Percentiles rank a stretch among this genome's conserved stretches.
Evolutionary conservation across 768 basidiomycete genomes (phyloP).

Genomic region (Suillus cothurnatus): DNA sequence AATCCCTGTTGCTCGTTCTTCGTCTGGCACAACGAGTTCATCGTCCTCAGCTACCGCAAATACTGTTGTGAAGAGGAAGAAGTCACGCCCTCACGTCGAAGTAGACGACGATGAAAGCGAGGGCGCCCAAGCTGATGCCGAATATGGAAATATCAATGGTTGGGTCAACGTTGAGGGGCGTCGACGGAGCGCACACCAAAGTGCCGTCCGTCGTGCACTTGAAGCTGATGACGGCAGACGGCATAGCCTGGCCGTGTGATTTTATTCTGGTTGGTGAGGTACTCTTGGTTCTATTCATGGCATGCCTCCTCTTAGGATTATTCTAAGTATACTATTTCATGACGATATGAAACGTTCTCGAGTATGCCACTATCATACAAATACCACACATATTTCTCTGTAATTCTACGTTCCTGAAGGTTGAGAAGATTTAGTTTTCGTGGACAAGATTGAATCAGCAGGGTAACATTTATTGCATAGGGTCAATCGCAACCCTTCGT

Average conservation of each 20-base stretch:
- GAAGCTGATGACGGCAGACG: constrained; percentile 57
- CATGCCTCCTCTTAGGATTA: constrained; percentile 32
- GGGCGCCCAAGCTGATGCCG: constrained; percentile 72
- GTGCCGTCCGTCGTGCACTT: constrained; percentile 34
- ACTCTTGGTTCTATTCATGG: constrained; percentile 22
- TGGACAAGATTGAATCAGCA: neutral
- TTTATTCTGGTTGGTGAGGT: neutral
- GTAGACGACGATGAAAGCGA: constrained; percentile 63
- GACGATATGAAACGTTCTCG: constrained; percentile 19
- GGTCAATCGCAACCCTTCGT: constrained; percentile 4
- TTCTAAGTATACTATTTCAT: constrained; percentile 34
- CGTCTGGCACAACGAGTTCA: constrained; percentile 37
- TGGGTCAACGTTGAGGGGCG: constrained; percentile 64
- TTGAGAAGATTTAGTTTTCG: neutral
- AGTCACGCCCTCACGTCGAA: constrained; percentile 48
- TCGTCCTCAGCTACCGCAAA: constrained; percentile 28
- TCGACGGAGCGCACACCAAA: constrained; percentile 41
- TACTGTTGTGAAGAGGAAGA: constrained; percentile 49
- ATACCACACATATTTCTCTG: constrained; percentile 25
- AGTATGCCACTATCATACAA: constrained; percentile 23
- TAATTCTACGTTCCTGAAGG: constrained; percentile 26
- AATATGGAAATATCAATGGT: constrained; percentile 44
- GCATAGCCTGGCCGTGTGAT: constrained; percentile 68
- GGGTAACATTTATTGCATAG: neutral
- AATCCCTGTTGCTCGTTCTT: constrained; percentile 39